Base-by-base conservation (phyloP, 352 stramenopile species). In the Phytophthora lateralis region DNA sequence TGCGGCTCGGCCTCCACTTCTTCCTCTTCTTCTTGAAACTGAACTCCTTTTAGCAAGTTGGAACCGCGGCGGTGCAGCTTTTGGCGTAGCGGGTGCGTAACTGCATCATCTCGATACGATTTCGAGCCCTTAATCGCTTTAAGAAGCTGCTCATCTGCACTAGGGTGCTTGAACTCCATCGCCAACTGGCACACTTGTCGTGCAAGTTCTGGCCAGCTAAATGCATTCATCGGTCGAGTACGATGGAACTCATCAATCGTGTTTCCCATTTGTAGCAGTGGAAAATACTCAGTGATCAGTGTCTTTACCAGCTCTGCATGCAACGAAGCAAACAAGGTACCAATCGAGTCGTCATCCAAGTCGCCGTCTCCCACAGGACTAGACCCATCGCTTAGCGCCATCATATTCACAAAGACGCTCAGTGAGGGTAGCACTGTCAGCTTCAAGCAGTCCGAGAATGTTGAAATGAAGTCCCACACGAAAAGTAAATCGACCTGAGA, bases 131-230 rank as follows among this genome's bases (percentile, higher is more conserved):
- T 91, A 4, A 95, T 70, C 21, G 78, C 63, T 51, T 93, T 95
- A 9, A 95, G 62, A 47, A 89, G 29, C 41, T 89, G 77, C 21
- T 93, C 84, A 43, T 95, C 86, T 0, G 62, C 51, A 55, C 76
- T 91, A 1, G 81, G 83, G 15, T 90, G 83, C 21, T 82, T 83
- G 24, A 82, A 69, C 39, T 95, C 86, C 15, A 92, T 81, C 10
- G 83, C 78, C 34, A 95, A 63, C 6, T 91, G 69, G 37, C 81
- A 93, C 24, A 91, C 80, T 64, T 91, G 65, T 15, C 84, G 82
- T 45, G 78, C 82, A 32, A 93, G 53, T 73, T 95, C 86, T n/a
- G 84, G 82, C 86, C 86, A 95, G 12, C 71, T 93, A 59, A 93
- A 77, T 10, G 69, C 51, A 42, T 93, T 95, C 51, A 95, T 73